Base-by-base conservation (phyloP, 1,284 basidiomycete genomes). In the Marasmius fiardii region DNA sequence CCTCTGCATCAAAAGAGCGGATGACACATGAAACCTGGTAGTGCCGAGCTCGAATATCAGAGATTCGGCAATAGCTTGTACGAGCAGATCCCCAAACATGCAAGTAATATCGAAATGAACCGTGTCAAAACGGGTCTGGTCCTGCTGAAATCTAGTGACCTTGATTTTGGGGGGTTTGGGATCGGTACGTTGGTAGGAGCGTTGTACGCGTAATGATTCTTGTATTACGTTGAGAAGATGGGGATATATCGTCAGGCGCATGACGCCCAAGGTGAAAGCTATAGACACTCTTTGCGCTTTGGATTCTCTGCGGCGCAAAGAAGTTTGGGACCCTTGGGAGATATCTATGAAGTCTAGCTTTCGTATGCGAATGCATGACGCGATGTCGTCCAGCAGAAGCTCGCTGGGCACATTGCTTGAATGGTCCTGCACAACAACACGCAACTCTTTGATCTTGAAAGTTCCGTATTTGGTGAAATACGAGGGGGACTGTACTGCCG, bases 191-290 rank as follows among this genome's bases (percentile, higher is more conserved):
- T 41, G 24, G 49, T 68, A 67, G 37, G 69, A 67, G 58, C 74
- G 73, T 39, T 71, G 74, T 18, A 83, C 74, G 20, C 81, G 82
- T 18, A 89, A 70, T 33, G 80, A 62, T 57, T 80, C 74, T 65
- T 83, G 85, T 5, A 80, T 76, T 61, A 90, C 87, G 35, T 75
- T 69, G 65, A 90, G 80, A 21, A 88, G 70, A 58, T 81, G 80
- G 12, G 88, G 87, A 33, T 75, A 79, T 7, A 88, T 71, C 12
- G 68, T 71, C 47, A 85, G 62, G n/a, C 73, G 71, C 24, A 82
- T 58, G 34, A 78, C 71, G 8, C 77, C 77, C 12, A 81, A 52
- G 16, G 71, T 66, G 20, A 83, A 37, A 11, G 72, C 69, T 7
- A 77, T 59, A 11, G 71, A 66, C 8, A 74, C 62, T 45, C 76